Percentiles rank a stretch among this genome's conserved stretches.
These are phyloP conservation scores for Paraphaeosphaeria minitans DNA, from an alignment of 2,329 filamentous ascomycete species.

Conservation along the genomic window DNA sequence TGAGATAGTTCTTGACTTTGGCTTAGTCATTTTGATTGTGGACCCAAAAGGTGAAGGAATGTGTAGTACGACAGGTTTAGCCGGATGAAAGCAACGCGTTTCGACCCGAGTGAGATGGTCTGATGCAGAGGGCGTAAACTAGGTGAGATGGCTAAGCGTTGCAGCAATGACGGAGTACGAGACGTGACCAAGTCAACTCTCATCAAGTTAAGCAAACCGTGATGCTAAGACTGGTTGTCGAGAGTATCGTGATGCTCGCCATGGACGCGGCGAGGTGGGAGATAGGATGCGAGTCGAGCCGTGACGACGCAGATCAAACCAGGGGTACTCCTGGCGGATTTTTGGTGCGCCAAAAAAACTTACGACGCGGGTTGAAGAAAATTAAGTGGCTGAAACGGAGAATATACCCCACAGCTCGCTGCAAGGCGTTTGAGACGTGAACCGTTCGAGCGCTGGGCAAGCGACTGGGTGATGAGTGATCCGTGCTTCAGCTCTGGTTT, in stretches of 20 bases:
- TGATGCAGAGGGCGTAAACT: constrained; percentile 12
- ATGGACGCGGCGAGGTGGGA: constrained; percentile 11
- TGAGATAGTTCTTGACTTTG: constrained; percentile 36
- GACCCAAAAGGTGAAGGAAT: constrained; percentile 5
- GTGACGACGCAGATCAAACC: constrained; percentile 24
- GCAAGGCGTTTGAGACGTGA: constrained; percentile 27
- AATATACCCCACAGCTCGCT: constrained; percentile 15
- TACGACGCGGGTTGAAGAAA: constrained; percentile 21
- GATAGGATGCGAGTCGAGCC: constrained; percentile 14
- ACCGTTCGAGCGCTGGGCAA: constrained; percentile 26
- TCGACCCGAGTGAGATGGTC: constrained; percentile 22
- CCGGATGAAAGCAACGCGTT: constrained; percentile 26
- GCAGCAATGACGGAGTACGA: constrained; percentile 15
- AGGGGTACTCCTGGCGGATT: constrained; percentile 18
- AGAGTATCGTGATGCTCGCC: constrained; percentile 16
- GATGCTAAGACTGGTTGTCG: constrained; percentile 17
- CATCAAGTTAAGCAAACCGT: constrained; percentile 9
- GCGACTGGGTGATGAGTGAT: constrained; percentile 22
- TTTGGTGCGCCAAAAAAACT: constrained; percentile 17
- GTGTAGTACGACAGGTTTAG: constrained; percentile 14
- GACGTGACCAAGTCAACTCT: constrained; percentile 8
- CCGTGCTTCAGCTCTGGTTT: constrained; percentile 18
- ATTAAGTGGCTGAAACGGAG: constrained; percentile 28
- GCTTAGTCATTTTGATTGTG: constrained; percentile 23
- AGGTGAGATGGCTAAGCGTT: constrained; percentile 1